Conservation (phyloP, 495 filamentous ascomycete species). For the Neurospora pannonica region DNA sequence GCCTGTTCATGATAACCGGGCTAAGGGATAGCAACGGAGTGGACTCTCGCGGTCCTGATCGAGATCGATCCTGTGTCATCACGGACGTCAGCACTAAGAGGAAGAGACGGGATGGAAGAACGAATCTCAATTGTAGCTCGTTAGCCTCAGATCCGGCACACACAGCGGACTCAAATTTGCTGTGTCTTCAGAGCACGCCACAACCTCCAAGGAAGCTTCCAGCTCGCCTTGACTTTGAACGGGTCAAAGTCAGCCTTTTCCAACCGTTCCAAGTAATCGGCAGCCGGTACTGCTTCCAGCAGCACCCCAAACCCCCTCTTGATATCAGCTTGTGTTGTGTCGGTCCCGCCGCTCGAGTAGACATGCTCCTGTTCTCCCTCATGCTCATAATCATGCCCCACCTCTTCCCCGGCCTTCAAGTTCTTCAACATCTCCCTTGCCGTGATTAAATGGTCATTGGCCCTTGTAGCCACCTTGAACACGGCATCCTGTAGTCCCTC, state of each 20-base stretch:
- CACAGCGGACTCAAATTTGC: constrained; percentile 35
- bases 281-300: constrained; percentile 68
- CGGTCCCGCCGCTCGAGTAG: constrained; percentile 36
- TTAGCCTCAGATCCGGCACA: neutral
- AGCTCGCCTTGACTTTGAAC: constrained; percentile 60
- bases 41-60: neutral
- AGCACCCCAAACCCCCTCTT: constrained; percentile 66
- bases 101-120: neutral
- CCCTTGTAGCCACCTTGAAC: constrained; percentile 82
- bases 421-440: constrained; percentile 83
- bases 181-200: constrained; percentile 59
- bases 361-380: constrained; percentile 66
- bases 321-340: constrained; percentile 37
- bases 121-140: neutral
- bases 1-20: neutral
- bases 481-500: constrained; percentile 78
- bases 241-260: constrained; percentile 75
- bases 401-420: constrained; percentile 57
- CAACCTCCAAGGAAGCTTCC: constrained; percentile 80
- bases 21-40: neutral
- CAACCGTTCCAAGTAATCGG: constrained; percentile 66
- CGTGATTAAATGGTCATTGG: constrained; percentile 91
- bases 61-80: neutral
- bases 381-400: constrained; percentile 81
- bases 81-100: neutral